These are phyloP conservation scores for Conticribra weissflogii DNA, from an alignment of 108 stramenopile species.

Conservation along the genomic window DNA sequence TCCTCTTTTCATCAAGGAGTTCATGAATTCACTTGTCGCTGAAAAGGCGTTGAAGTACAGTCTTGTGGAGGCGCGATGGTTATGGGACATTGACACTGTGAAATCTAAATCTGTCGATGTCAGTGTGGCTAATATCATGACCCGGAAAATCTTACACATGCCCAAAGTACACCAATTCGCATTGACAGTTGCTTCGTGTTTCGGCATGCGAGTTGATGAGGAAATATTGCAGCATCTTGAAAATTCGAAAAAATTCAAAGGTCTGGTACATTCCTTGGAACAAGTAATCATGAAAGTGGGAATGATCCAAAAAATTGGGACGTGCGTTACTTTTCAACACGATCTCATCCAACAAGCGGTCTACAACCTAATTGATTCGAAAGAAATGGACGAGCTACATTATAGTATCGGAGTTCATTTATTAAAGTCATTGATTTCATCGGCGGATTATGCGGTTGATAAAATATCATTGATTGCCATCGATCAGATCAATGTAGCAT, in stretches of 20 bases:
- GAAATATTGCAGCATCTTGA: background rate
- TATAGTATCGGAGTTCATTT: slow-evolving; percentile 9
- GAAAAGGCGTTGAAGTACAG: background rate
- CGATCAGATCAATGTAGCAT: slow-evolving; percentile 22
- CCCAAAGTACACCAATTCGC: background rate
- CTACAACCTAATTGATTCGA: background rate
- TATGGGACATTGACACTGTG: background rate
- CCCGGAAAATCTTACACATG: background rate
- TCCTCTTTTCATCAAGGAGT: background rate
- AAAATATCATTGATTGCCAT: slow-evolving; percentile 1
- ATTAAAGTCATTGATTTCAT: too few relatives aligned
- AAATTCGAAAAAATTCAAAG: background rate
- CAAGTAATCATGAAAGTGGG: background rate
- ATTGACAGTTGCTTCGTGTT: background rate
- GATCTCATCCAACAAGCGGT: background rate
- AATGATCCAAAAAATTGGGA: background rate
- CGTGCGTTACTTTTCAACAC: background rate
- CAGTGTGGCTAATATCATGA: background rate
- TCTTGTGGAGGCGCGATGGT: background rate
- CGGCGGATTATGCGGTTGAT: too few relatives aligned
- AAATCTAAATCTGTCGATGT: background rate
- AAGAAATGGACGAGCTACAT: slow-evolving; percentile 2
- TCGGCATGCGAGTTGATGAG: background rate
- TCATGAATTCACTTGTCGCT: background rate
- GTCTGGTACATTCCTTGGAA: background rate